Percentiles rank a stretch among this genome's conserved stretches.
phyloP scores from a whole-genome alignment of 2,329 filamentous ascomycete genomes.

The Pseudogymnoascus sp. region DNA sequence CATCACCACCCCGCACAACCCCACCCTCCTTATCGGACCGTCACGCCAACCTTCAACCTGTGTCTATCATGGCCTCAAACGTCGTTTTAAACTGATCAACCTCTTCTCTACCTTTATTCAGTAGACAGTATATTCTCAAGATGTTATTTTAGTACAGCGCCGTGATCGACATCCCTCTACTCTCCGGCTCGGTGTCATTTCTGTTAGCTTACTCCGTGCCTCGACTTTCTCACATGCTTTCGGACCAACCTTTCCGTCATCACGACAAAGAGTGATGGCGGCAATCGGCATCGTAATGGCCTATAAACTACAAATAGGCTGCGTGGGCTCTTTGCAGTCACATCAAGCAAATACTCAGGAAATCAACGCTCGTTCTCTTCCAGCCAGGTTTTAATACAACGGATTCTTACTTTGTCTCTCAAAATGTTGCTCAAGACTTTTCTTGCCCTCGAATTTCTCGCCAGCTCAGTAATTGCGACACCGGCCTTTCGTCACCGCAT shows the following conservation, averaged over 20 bases:
- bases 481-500: neutral
- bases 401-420: neutral
- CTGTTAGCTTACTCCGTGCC: neutral
- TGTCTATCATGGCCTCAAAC: neutral
- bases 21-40: neutral
- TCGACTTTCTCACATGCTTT: neutral
- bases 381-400: neutral
- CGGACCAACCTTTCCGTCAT: neutral
- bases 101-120: neutral
- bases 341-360: neutral
- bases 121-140: neutral
- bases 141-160: neutral
- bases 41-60: neutral
- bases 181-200: neutral
- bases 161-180: neutral
- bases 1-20: neutral
- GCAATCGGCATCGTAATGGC: neutral
- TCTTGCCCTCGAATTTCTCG: neutral
- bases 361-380: neutral
- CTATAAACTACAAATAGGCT: neutral
- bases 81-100: neutral
- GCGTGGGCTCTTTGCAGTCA: neutral
- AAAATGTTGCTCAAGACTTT: neutral
- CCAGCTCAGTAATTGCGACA: neutral
- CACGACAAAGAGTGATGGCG: neutral